A percentile compares a stretch with the other conserved stretches of the same genome.
phyloP scores from a whole-genome alignment of 805 yeast species.

The Torulaspora quercuum region DNA sequence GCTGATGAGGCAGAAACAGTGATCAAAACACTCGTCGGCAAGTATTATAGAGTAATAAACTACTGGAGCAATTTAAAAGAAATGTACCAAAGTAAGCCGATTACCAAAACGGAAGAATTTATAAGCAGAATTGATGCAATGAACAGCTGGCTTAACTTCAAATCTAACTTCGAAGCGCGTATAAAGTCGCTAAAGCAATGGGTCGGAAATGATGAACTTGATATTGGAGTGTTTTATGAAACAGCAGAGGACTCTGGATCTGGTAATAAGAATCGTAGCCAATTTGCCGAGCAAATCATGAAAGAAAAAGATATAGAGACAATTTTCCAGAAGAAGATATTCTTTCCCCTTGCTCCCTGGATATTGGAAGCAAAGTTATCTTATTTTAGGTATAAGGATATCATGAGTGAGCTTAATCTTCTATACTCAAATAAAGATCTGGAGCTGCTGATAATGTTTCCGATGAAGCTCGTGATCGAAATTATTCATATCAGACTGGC shows the following conservation, averaged over 20 bases:
- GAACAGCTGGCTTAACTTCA: constrained; percentile 77
- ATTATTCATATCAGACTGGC: constrained; percentile 67
- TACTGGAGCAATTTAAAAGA: constrained; percentile 77
- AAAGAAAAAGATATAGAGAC: constrained; percentile 74
- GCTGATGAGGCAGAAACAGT: constrained; percentile 43
- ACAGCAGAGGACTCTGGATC: constrained; percentile 20
- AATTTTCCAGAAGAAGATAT: constrained; percentile 65
- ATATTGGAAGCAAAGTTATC: constrained; percentile 75
- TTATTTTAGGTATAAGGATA: constrained; percentile 55
- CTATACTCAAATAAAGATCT: constrained; percentile 69
- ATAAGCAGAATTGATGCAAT: constrained; percentile 66
- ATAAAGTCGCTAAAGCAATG: constrained; percentile 60
- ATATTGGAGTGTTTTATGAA: constrained; percentile 46
- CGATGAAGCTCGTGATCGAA: constrained; percentile 75
- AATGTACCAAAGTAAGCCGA: constrained; percentile 75
- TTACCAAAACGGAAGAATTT: constrained; percentile 61
- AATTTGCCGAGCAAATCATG: constrained; percentile 78
- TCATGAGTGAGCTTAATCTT: constrained; percentile 63
- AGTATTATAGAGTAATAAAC: constrained; percentile 63
- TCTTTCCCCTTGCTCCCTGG: constrained; percentile 73
- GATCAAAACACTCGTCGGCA: constrained; percentile 55
- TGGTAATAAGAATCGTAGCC: constrained; percentile 57
- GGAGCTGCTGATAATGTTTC: constrained; percentile 66
- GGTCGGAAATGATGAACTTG: constrained; percentile 82
- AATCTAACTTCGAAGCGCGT: constrained; percentile 63